Percentiles rank a stretch among this genome's conserved stretches.
phyloP scores from a whole-genome alignment of 2,329 filamentous ascomycete genomes.

The Knufia petricola region DNA sequence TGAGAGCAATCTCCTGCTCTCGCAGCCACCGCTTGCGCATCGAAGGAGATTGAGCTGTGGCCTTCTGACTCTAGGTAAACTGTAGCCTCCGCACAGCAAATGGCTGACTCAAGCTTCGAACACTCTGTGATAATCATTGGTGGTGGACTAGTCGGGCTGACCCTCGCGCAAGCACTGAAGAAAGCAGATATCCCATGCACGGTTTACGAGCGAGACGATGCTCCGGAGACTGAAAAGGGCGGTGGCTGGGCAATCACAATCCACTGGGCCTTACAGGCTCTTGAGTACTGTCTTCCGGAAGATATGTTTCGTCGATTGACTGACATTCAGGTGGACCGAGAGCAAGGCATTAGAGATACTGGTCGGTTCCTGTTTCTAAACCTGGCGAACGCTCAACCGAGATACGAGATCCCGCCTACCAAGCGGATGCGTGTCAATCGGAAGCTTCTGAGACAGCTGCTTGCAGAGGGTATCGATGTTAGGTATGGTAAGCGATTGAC shows the following conservation, averaged over 20 bases:
- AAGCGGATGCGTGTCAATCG: constrained; percentile 24
- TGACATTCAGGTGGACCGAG: constrained; percentile 23
- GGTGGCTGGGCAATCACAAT: constrained; percentile 27
- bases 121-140: constrained; percentile 29
- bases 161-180: constrained; percentile 29
- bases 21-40: too few relatives aligned
- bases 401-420: constrained; percentile 26
- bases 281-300: constrained; percentile 21
- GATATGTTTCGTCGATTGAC: constrained; percentile 23
- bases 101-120: constrained; percentile 9
- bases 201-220: constrained; percentile 26
- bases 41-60: too few relatives aligned
- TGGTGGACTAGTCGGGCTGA: constrained; percentile 29
- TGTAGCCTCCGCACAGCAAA: neutral
- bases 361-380: constrained; percentile 27
- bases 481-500: constrained; percentile 25
- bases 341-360: constrained; percentile 23
- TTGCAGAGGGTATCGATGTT: constrained; percentile 23
- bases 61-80: neutral
- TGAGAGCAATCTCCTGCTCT: too few relatives aligned
- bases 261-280: constrained; percentile 25
- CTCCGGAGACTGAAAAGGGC: constrained; percentile 1
- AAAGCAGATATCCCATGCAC: constrained; percentile 27
- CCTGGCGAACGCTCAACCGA: constrained; percentile 24
- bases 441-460: constrained; percentile 24